Percentiles rank a stretch among this genome's conserved stretches.
phyloP scores from a whole-genome alignment of 225 moss, liverwort and hornwort species.

The Physcomitrellopsis africana region DNA sequence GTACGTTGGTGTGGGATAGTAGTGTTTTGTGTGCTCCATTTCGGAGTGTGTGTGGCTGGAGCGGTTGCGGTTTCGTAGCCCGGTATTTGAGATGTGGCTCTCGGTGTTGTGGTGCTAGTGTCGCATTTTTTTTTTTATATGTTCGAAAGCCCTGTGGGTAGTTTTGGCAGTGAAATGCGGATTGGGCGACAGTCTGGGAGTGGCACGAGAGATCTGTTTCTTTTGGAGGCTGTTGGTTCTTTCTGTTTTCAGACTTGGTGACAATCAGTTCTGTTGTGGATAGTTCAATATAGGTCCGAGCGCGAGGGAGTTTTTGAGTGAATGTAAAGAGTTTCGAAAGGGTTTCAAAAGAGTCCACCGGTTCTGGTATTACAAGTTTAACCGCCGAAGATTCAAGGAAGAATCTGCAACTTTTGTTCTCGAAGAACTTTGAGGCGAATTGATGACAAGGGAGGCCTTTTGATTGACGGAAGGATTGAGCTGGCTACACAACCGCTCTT shows the following conservation, averaged over 20 bases:
- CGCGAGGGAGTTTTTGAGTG: background rate
- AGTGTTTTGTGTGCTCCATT: slow-evolving; percentile 6
- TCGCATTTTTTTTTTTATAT: background rate
- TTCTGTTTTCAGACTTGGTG: background rate
- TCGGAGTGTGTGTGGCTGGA: background rate
- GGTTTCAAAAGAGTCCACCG: background rate
- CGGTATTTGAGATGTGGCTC: background rate
- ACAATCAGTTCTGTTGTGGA: background rate
- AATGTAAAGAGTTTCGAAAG: background rate
- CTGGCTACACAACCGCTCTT: background rate
- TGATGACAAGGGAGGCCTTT: background rate
- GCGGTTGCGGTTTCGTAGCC: background rate
- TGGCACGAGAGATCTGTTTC: background rate
- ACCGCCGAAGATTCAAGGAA: background rate
- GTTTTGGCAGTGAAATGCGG: background rate
- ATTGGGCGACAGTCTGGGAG: background rate
- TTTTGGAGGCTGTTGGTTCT: background rate
- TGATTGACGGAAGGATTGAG: background rate
- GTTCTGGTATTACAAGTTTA: background rate
- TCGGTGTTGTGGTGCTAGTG: background rate
- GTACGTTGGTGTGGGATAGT: background rate
- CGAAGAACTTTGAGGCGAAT: background rate
- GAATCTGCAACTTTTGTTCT: background rate
- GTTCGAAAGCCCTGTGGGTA: background rate
- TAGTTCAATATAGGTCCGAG: background rate